A percentile compares a stretch with the other conserved stretches of the same genome.
Conservation (phyloP, 164 flowering plant genomes). For the Brasenia schreberi region DNA sequence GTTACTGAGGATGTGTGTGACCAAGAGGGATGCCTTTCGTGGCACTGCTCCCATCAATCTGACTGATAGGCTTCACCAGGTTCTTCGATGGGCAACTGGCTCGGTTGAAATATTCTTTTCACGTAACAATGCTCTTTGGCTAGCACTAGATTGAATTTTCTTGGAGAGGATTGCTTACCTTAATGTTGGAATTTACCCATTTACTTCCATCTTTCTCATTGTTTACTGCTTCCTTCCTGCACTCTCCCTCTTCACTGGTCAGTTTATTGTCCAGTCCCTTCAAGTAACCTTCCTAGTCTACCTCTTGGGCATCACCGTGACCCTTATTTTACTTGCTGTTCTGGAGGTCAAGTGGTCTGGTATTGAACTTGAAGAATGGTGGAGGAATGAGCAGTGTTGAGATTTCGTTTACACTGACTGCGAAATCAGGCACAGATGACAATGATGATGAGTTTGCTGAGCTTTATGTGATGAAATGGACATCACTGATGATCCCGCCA, state of each 20-base stretch:
- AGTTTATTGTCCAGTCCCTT: conserved; percentile 51
- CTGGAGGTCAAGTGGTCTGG: conserved; percentile 83
- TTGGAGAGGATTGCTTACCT: conserved; percentile 68
- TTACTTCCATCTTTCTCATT: conserved; percentile 61
- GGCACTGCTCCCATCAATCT: conserved; percentile 87
- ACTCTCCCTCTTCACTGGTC: conserved; percentile 61
- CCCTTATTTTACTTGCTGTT: conserved; percentile 39
- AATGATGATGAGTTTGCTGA: conserved; percentile 64
- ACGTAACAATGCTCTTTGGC: conserved; percentile 65
- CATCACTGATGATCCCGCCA: conserved; percentile 74
- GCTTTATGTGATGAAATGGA: conserved; percentile 67
- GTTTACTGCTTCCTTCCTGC: conserved; percentile 78
- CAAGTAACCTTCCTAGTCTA: conserved; percentile 38
- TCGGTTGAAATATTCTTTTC: conserved; percentile 87
- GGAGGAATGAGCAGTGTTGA: conserved; percentile 91
- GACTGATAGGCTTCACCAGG: conserved; percentile 77
- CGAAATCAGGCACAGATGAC: conserved; percentile 66
- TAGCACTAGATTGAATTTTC: conserved; percentile 39
- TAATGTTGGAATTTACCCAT: conserved; percentile 51
- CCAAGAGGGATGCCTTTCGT: conserved; percentile 70
- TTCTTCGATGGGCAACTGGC: conserved; percentile 83
- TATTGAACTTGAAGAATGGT: conserved; percentile 69
- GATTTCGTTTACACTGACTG: conserved; percentile 73
- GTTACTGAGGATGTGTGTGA: conserved; percentile 79
- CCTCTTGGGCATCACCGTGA: conserved; percentile 37